A percentile compares a stretch with the other conserved stretches of the same genome.
Conservation (phyloP, 2,329 filamentous ascomycete genomes). For the Fusarium denticulatum region DNA sequence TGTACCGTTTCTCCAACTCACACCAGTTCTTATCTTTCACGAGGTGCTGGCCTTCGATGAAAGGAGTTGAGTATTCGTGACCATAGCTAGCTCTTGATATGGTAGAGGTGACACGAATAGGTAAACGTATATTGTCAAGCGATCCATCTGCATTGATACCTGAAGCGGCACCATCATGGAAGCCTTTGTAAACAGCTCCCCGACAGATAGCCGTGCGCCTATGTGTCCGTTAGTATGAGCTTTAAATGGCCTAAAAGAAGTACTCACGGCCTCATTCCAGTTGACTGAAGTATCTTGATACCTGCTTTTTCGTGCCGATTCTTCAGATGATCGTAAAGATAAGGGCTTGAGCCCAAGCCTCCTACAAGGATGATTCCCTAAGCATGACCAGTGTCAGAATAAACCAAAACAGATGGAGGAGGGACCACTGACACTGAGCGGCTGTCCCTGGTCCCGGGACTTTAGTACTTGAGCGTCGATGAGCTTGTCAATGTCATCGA, state of each 20-base stretch:
- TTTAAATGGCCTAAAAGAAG: too few relatives aligned
- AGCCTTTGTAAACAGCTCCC: not conserved
- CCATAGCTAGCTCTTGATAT: not conserved
- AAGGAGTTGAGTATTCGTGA: not conserved
- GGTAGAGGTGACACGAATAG: not conserved
- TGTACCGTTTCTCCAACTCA: not conserved
- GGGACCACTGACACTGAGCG: not conserved
- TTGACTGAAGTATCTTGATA: not conserved
- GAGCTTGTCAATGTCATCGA: not conserved
- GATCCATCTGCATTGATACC: not conserved
- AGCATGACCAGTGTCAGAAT: not conserved
- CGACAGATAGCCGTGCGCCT: slow-evolving; percentile 3
- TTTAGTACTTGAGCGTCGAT: not conserved
- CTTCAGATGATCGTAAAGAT: not conserved
- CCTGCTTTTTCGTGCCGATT: not conserved
- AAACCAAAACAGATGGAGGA: not conserved
- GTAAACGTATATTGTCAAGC: not conserved
- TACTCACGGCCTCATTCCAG: not conserved
- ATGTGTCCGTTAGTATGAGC: not conserved
- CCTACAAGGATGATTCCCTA: not conserved
- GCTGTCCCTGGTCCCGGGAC: not conserved
- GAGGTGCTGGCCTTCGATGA: not conserved
- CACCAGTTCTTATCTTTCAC: not conserved
- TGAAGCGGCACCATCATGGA: not conserved
- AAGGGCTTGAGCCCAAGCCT: not conserved